phyloP scores from a whole-genome alignment of 768 basidiomycete genomes.

The Pseudohyphozyma bogoriensis region DNA sequence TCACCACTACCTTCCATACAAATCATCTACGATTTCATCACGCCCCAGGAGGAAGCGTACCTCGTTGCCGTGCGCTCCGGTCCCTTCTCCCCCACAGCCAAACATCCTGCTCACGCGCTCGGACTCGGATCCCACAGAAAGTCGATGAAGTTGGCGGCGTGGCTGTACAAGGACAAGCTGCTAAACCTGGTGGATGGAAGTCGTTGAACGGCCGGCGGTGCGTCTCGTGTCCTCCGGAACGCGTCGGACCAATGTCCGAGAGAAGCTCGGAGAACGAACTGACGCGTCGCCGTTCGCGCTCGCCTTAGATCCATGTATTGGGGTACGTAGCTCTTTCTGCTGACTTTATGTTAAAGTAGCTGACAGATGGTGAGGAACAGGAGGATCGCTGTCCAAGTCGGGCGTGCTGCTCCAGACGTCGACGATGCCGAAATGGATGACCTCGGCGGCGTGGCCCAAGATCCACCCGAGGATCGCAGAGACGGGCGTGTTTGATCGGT shows the following conservation, averaged over 20 bases:
- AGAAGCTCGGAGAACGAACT: background rate
- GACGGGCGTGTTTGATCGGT: conserved; percentile 54
- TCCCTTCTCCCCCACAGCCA: background rate
- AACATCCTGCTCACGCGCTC: background rate
- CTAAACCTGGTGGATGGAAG: conserved; percentile 34
- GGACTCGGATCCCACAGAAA: background rate
- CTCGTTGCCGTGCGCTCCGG: conserved; percentile 13
- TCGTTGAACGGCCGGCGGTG: conserved; percentile 30
- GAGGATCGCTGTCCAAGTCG: conserved; percentile 77
- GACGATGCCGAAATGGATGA: too few relatives aligned
- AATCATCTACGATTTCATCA: conserved; percentile 25
- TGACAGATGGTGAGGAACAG: conserved; percentile 36
- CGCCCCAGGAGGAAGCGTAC: conserved; percentile 16
- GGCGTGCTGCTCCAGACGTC: too few relatives aligned
- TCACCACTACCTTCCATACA: too few relatives aligned
- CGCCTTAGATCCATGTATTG: conserved; percentile 35
- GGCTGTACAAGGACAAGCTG: background rate
- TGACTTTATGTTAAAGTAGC: background rate
- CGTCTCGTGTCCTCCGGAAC: background rate
- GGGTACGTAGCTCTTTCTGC: too few relatives aligned
- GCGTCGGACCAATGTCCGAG: background rate
- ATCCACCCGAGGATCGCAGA: conserved; percentile 58
- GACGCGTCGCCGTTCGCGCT: background rate
- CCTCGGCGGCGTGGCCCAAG: conserved; percentile 69
- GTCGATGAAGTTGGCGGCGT: conserved; percentile 14